A percentile compares a stretch with the other conserved stretches of the same genome.
Evolutionary conservation across 2,329 filamentous ascomycete species (phyloP).

Genomic region (Aspergillus phoenicis): DNA sequence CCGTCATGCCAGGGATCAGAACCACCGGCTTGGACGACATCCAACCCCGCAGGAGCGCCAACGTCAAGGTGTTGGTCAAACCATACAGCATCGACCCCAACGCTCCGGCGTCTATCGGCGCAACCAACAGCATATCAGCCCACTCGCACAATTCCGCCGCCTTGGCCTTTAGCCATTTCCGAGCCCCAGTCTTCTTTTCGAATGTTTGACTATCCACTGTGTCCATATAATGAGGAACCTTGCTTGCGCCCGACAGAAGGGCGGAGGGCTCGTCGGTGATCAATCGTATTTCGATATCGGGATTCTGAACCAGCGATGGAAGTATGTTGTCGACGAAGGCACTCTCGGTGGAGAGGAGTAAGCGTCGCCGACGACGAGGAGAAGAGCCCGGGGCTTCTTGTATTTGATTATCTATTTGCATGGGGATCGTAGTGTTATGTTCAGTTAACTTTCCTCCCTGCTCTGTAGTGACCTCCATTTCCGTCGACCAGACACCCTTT

Average conservation of each 20-base stretch:
- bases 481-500: conserved; percentile 21
- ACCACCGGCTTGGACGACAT: conserved; percentile 82
- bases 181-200: conserved; percentile 41
- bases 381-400: conserved; percentile 5
- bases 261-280: conserved; percentile 45
- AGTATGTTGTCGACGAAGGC: conserved; percentile 44
- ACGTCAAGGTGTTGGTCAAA: conserved; percentile 75
- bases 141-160: conserved; percentile 72
- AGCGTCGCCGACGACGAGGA: conserved; percentile 21
- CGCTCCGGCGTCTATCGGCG: conserved; percentile 80
- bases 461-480: conserved; percentile 33
- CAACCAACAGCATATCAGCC: conserved; percentile 83
- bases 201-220: conserved; percentile 43
- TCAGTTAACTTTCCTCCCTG: conserved; percentile 20
- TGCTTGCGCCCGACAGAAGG: conserved; percentile 40
- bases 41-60: conserved; percentile 84
- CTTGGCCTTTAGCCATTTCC: conserved; percentile 46
- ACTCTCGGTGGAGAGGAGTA: conserved; percentile 37
- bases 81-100: conserved; percentile 87
- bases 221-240: conserved; percentile 45
- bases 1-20: conserved; percentile 85
- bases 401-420: not conserved
- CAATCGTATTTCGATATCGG: conserved; percentile 44
- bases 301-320: conserved; percentile 41
- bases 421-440: conserved; percentile 13